Evolutionary conservation across 2,329 filamentous ascomycete species (phyloP).

Genomic region (Sporothrix variecibatus): DNA sequence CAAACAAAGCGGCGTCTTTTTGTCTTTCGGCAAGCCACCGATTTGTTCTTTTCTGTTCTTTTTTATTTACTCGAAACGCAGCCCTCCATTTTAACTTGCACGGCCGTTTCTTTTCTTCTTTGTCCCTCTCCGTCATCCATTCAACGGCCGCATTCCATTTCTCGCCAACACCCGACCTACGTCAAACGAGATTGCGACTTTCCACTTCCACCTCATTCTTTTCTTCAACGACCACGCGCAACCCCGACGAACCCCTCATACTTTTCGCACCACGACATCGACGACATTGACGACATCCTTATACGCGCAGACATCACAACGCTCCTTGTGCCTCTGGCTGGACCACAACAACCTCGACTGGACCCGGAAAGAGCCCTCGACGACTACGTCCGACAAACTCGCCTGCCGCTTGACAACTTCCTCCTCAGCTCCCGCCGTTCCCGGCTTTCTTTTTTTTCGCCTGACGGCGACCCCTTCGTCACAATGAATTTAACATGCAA

Average conservation of each 20-base stretch:
- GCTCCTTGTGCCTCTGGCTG: background rate
- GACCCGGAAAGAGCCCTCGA: background rate
- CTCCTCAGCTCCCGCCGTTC: background rate
- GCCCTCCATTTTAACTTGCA: slow-evolving; percentile 5
- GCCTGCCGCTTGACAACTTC: background rate
- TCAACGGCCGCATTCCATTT: background rate
- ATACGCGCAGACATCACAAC: background rate
- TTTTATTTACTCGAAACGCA: background rate
- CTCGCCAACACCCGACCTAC: background rate
- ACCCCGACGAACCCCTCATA: background rate
- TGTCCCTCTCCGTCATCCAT: background rate
- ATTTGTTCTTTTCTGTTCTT: background rate
- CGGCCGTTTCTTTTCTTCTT: slow-evolving; percentile 2
- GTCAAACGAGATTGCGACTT: slow-evolving; percentile 5
- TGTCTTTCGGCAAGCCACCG: slow-evolving; percentile 9
- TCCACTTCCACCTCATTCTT: slow-evolving; percentile 8
- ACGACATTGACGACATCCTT: background rate
- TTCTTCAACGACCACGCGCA: slow-evolving; percentile 1
- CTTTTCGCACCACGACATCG: too few species aligned
- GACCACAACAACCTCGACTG: background rate
- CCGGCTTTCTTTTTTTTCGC: background rate
- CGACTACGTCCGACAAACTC: background rate
- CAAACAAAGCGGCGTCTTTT: background rate
- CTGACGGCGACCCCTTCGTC: slow-evolving; percentile 17
- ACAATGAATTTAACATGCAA: slow-evolving; percentile 47